These are phyloP conservation scores for Erythrophleum fordii DNA, from an alignment of 306 rosid species.

Conservation along the genomic window DNA sequence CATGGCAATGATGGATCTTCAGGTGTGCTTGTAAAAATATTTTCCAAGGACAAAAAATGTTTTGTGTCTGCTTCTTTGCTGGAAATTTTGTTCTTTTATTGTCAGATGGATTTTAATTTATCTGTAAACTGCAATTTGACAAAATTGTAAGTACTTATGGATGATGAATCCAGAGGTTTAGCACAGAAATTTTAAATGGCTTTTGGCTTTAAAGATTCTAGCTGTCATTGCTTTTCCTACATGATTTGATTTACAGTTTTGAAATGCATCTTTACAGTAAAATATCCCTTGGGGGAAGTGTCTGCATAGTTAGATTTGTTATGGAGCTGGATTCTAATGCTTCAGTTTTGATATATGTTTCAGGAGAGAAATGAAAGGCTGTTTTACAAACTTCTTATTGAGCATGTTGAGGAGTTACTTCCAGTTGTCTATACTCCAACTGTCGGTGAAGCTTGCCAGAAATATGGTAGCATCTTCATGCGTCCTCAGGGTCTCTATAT, in stretches of 20 bases:
- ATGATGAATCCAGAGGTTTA: neutral
- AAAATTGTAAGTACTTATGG: neutral
- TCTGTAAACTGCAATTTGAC: neutral
- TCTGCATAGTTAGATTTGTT: neutral
- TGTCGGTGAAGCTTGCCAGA: constrained; percentile 99
- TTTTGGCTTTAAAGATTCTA: neutral
- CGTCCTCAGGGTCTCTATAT: constrained; percentile 91
- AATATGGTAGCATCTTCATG: constrained; percentile 86
- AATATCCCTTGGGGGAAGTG: neutral
- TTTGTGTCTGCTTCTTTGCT: neutral
- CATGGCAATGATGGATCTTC: constrained; percentile 97
- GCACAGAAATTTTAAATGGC: neutral
- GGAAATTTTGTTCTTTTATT: neutral
- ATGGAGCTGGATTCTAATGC: constrained; percentile 21
- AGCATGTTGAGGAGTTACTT: constrained; percentile 92
- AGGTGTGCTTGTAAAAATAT: constrained; percentile 51
- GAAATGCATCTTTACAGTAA: constrained; percentile 1
- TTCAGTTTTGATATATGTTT: constrained; percentile 28
- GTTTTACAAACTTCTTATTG: constrained; percentile 82
- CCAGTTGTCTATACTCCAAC: constrained; percentile 97
- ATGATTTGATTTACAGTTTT: constrained; percentile 20
- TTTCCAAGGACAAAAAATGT: neutral
- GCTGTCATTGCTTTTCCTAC: neutral
- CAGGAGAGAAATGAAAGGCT: constrained; percentile 89
- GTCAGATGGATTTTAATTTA: neutral